These are phyloP conservation scores for Oryza australiensis DNA, from an alignment of 176 grass and related monocot species.

Conservation along the genomic window DNA sequence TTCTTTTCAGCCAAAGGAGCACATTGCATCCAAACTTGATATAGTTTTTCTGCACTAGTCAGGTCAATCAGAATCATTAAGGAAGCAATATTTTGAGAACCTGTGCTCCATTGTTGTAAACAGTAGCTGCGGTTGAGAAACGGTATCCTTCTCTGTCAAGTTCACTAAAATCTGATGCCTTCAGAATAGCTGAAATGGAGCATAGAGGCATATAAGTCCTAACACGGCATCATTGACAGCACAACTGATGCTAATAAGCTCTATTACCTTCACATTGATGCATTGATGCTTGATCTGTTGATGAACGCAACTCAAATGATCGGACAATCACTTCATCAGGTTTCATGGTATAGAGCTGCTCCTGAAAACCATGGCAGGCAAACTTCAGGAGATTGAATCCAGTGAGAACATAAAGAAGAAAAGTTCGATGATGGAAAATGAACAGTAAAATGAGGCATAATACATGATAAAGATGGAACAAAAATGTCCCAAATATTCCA, in stretches of 20 bases:
- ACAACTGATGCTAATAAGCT: background rate
- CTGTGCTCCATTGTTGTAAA: constrained; percentile 88
- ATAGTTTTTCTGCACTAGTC: background rate
- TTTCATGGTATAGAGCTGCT: constrained; percentile 85
- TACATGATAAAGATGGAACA: background rate
- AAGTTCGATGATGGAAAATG: background rate
- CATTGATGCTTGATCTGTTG: constrained; percentile 65
- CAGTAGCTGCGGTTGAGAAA: constrained; percentile 62
- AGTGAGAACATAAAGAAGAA: constrained; percentile 13
- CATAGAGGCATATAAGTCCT: constrained; percentile 16
- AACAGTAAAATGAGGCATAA: constrained; percentile 3
- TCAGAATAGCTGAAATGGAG: constrained; percentile 72
- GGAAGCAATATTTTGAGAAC: constrained; percentile 37
- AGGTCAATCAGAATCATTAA: constrained; percentile 13
- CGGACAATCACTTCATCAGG: constrained; percentile 46
- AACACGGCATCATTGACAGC: background rate
- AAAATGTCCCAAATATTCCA: background rate
- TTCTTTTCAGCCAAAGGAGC: no score
- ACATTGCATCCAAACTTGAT: background rate
- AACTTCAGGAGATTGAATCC: background rate
- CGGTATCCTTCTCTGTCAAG: constrained; percentile 65
- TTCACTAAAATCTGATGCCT: constrained; percentile 73
- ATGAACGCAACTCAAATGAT: constrained; percentile 56
- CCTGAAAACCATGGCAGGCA: constrained; percentile 49
- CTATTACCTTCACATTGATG: constrained; percentile 64